Evolutionary conservation across 2,329 filamentous ascomycete species (phyloP), one percentile per base, ranked within the genome.

Genomic region (Calonectria fujianensis): DNA sequence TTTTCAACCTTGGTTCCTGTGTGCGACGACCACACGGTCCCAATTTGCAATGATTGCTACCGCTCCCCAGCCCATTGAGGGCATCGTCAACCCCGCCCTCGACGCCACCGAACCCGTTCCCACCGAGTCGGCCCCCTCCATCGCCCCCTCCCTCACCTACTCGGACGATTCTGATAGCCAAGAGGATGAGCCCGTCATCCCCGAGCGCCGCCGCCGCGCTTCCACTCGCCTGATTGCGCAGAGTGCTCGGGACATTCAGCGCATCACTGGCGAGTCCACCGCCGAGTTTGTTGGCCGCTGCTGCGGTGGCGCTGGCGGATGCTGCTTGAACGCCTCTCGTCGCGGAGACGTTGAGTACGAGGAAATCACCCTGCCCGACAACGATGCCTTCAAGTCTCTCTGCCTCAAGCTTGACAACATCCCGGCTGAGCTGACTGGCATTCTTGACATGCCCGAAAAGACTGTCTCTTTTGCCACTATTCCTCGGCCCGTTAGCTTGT

Each of bases 341-440:
- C 86, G 85, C 66, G 83, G 87, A 3, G 86, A 86, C 39, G 75
- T 91, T 59, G 85, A 90, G 51, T 91, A 89, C 73, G 91, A 93
- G 80, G 82, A 82, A 9, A 84, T 93, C 27, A 80, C 87, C 20
- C 82, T 91, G 3, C 96, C 96, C 1, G 92, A 97, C 84, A 98
- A 98, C 81, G 90, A 93, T 74, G 97, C 97, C 20, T 99, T 94
- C 87, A 90, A 91, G 71, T 95, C 93, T 74, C 89, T 99, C 64
- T 89, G 93, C 68, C 90, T 98, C 79, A 94, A 93, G 80, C 89
- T 98, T 74, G 92, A 92, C 72, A 90, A 93, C 39, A 91, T 98
- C 69, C 94, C 93, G 8, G 95, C 92, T 65, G 88, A 90, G 24
- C 88, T 98, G 75, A 95, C 93, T 51, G 93, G 92, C 79, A 86